A percentile compares a stretch with the other conserved stretches of the same genome.
Evolutionary conservation across 129 eudicot genomes (phyloP).

Genomic region (Silybum marianum): DNA sequence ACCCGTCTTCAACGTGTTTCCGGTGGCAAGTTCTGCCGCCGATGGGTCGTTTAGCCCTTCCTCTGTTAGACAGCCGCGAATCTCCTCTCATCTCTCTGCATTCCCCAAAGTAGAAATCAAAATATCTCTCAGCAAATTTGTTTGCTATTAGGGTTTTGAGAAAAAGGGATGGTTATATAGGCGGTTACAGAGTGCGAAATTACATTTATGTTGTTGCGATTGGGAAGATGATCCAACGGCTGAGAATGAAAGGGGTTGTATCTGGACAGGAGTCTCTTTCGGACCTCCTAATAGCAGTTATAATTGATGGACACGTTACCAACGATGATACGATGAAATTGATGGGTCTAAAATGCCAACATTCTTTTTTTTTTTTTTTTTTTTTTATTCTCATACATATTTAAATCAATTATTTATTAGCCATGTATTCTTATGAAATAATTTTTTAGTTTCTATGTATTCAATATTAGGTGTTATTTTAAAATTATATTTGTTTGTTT

Average conservation of each 20-base stretch:
- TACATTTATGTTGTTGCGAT: too few relatives aligned
- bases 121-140: background rate
- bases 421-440: background rate
- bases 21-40: slow-evolving; percentile 51
- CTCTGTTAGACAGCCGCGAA: slow-evolving; percentile 39
- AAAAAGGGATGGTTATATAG: slow-evolving; percentile 15
- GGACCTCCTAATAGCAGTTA: slow-evolving; percentile 6
- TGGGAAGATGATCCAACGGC: slow-evolving; percentile 29
- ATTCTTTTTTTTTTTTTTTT: background rate
- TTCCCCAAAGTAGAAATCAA: slow-evolving; percentile 33
- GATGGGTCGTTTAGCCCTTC: slow-evolving; percentile 23
- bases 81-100: slow-evolving; percentile 49
- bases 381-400: background rate
- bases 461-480: too few relatives aligned
- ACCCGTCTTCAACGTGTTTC: slow-evolving; percentile 51
- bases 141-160: slow-evolving; percentile 2
- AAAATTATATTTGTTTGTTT: too few relatives aligned
- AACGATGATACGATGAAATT: slow-evolving; percentile 18
- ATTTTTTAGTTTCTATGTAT: background rate
- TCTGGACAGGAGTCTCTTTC: slow-evolving; percentile 24
- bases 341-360: background rate
- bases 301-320: slow-evolving; percentile 26
- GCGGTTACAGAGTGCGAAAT: background rate
- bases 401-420: background rate
- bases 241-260: slow-evolving; percentile 10